These are phyloP conservation scores for Agarophyton chilense DNA, from an alignment of 23 red algal genomes.

Conservation along the genomic window DNA sequence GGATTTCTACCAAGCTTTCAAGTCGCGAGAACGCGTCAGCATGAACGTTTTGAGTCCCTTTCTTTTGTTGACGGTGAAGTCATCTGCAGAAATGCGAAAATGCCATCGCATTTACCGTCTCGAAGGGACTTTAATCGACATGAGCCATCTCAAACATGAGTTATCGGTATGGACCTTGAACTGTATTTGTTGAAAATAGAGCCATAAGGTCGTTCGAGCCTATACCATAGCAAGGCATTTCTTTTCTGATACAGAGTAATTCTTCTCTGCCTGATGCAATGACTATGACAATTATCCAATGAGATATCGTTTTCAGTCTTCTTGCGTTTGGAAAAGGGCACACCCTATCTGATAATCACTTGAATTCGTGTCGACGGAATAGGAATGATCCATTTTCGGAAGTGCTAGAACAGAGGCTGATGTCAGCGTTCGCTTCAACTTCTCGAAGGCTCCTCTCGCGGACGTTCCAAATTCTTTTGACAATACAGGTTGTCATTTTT, in stretches of 20 bases:
- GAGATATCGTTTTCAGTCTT: conserved; percentile 3
- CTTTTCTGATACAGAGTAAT: background rate
- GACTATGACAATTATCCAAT: background rate
- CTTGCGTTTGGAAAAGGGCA: conserved; percentile 6
- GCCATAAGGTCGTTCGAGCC: background rate
- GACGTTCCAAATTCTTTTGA: background rate
- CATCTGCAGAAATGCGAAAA: too few relatives aligned
- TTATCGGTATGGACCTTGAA: too few relatives aligned
- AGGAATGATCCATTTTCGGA: background rate
- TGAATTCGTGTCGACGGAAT: conserved; percentile 19
- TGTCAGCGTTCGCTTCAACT: background rate
- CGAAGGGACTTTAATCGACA: too few relatives aligned
- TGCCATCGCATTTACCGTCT: too few relatives aligned
- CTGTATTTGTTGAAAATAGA: too few relatives aligned
- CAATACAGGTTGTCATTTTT: background rate
- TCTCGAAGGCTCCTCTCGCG: conserved; percentile 22
- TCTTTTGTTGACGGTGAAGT: too few relatives aligned
- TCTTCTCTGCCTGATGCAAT: background rate
- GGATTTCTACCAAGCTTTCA: too few relatives aligned
- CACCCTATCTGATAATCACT: conserved; percentile 18
- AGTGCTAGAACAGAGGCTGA: background rate
- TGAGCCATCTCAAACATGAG: too few relatives aligned
- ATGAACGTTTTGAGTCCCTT: too few relatives aligned
- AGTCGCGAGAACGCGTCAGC: too few relatives aligned
- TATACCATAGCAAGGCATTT: conserved; percentile 25